Evolutionary conservation across 345 rosid species (phyloP), one percentile per base, ranked within the genome.

Genomic region (Balakata baccata): DNA sequence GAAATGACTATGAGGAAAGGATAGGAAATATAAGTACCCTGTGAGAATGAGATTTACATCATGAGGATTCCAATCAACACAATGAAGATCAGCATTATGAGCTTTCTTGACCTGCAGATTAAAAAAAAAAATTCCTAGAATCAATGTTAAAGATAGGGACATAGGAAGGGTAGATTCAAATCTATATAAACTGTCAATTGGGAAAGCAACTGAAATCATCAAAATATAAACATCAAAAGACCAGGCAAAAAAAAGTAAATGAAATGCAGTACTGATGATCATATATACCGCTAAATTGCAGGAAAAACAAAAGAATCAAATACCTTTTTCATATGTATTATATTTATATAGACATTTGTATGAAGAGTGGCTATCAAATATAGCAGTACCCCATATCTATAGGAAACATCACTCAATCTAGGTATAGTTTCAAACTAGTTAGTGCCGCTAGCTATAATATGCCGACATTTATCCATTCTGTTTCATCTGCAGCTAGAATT

Each of bases 41-140:
- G 94, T 87, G 68, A 89, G 69, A 74, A 87, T 84, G 59, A 89
- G 82, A 73, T 89, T 89, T 37, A 65, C 75, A 69, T 87, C 89
- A 77, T 87, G 87, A 51, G 85, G 89, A 72, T 89, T 89, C 94
- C 94, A 89, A 79, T 89, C 94, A 65, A 89, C 91, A 65, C 94
- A 87, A 66, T 89, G 94, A 75, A 89, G 76, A 84, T 89, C 94
- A 6, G 90, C 80, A 69, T 70, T 77, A 51, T 89, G 94, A 71
- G 94, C 94, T 78, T 87, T 87, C 76, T 87, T 84, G 51, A 89
- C 90, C 94, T 87, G 83, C 41, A 57, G 58, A 11, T 50, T 11
- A 7, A 51, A 17, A 20, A 61, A 17, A 46, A 20, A 61, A 4
- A n/a, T 3, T 3, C 10, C 20, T 23, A 18, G 11, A 71, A 41